Evolutionary conservation across 2,329 filamentous ascomycete species (phyloP).

Genomic region (Fusarium haematococcum): DNA sequence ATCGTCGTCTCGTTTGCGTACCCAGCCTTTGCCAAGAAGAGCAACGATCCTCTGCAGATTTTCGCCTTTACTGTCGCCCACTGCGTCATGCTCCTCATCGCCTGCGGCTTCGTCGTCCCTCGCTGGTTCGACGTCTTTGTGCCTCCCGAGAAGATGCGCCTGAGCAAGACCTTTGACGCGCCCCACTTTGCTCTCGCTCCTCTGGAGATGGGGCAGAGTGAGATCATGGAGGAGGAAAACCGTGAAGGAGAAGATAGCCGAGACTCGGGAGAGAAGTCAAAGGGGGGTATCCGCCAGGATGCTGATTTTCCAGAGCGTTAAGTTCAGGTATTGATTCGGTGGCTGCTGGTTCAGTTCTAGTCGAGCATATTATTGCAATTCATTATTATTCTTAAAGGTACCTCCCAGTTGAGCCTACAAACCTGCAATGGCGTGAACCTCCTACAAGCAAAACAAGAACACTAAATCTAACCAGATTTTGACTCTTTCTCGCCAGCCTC

Average conservation of each 20-base stretch:
- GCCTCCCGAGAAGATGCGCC: neutral
- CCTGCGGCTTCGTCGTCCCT: neutral
- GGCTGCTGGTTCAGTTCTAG: neutral
- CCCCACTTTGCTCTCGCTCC: neutral
- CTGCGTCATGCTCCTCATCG: neutral
- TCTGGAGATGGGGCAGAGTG: neutral
- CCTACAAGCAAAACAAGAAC: no score
- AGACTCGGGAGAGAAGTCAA: neutral
- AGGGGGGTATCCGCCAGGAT: neutral
- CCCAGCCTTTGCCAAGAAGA: neutral
- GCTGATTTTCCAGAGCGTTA: neutral
- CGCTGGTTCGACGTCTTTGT: slow-evolving; percentile 5
- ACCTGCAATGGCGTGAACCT: no score
- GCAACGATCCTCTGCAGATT: neutral
- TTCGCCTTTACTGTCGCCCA: neutral
- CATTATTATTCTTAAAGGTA: neutral
- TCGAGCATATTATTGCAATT: neutral
- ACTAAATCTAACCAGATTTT: neutral
- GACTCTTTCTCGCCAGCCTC: neutral
- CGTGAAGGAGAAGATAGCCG: neutral
- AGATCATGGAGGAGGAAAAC: neutral
- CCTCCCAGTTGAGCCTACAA: neutral
- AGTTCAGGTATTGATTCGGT: no score
- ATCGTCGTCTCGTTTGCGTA: neutral
- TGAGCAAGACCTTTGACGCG: neutral